Evolutionary conservation across 2,329 filamentous ascomycete species (phyloP).

Genomic region (Massarina eburnea): DNA sequence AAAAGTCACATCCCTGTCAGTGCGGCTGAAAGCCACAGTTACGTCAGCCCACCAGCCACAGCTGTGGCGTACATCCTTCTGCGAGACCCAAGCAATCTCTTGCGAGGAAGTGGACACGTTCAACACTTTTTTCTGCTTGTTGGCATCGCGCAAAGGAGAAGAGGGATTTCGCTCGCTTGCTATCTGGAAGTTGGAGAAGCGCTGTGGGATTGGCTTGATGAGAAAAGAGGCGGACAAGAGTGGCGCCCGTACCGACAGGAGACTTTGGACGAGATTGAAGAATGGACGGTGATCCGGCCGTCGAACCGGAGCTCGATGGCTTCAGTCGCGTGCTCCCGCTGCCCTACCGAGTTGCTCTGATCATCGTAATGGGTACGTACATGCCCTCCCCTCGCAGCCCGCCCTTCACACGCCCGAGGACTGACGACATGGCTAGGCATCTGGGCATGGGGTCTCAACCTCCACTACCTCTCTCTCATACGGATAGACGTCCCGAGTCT

Average conservation of each 20-base stretch:
- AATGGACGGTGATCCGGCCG: constrained; percentile 75
- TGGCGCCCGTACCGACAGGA: constrained; percentile 24
- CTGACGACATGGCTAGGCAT: constrained; percentile 60
- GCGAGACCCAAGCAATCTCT: constrained; percentile 13
- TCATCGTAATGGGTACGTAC: constrained; percentile 75
- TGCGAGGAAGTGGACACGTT: constrained; percentile 36
- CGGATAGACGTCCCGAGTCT: constrained; percentile 87
- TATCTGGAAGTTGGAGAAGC: neutral
- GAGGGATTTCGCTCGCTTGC: constrained; percentile 2
- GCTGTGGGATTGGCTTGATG: constrained; percentile 7
- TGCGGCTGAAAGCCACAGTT: constrained; percentile 21
- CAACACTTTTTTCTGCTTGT: constrained; percentile 8
- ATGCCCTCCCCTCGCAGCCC: neutral
- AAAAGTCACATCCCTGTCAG: constrained; percentile 1
- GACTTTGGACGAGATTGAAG: constrained; percentile 20
- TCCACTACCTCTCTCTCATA: constrained; percentile 77
- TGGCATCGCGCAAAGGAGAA: constrained; percentile 1
- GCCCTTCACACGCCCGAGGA: constrained; percentile 2
- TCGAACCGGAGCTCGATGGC: constrained; percentile 71
- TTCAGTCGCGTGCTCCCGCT: constrained; percentile 87
- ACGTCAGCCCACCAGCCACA: constrained; percentile 10
- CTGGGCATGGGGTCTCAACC: constrained; percentile 93
- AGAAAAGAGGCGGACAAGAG: constrained; percentile 17
- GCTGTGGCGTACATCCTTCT: constrained; percentile 14
- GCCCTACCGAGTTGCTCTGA: constrained; percentile 84